phyloP scores from a whole-genome alignment of 768 basidiomycete species.

The Tulasnella sp. region DNA sequence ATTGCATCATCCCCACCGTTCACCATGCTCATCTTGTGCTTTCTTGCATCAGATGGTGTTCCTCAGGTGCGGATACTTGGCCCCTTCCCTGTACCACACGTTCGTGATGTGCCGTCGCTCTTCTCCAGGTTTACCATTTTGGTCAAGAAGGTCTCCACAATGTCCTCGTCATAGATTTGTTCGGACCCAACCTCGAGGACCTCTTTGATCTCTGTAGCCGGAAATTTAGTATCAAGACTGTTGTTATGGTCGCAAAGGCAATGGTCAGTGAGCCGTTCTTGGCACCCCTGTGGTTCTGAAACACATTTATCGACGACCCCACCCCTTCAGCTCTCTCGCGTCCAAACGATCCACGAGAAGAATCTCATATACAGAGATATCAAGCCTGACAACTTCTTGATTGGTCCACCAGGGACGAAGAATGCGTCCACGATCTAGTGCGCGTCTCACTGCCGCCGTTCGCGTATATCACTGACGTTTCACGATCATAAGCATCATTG shows the following conservation, averaged over 20 bases:
- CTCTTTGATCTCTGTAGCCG: conserved; percentile 98
- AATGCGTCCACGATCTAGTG: conserved; percentile 78
- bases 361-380: conserved; percentile 96
- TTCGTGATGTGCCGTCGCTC: conserved; percentile 57
- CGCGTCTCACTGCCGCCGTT: conserved; percentile 24
- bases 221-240: conserved; percentile 96
- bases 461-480: not conserved
- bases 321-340: conserved; percentile 66
- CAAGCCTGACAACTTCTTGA: conserved; percentile 98
- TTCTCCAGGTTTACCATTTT: conserved; percentile 89
- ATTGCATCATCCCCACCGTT: not conserved
- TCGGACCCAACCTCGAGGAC: conserved; percentile 94
- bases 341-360: conserved; percentile 96
- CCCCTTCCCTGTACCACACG: conserved; percentile 14
- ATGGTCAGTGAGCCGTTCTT: conserved; percentile 33
- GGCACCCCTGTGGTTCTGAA: not conserved
- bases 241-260: conserved; percentile 97
- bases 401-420: conserved; percentile 86
- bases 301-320: not conserved
- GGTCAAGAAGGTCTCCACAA: conserved; percentile 97
- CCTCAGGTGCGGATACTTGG: conserved; percentile 5
- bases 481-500: conserved; percentile 36
- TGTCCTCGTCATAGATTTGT: conserved; percentile 93
- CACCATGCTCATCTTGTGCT: not conserved
- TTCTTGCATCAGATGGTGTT: conserved; percentile 5